Conservation (phyloP, 1,284 basidiomycete genomes). For the Schizophyllum commune region DNA sequence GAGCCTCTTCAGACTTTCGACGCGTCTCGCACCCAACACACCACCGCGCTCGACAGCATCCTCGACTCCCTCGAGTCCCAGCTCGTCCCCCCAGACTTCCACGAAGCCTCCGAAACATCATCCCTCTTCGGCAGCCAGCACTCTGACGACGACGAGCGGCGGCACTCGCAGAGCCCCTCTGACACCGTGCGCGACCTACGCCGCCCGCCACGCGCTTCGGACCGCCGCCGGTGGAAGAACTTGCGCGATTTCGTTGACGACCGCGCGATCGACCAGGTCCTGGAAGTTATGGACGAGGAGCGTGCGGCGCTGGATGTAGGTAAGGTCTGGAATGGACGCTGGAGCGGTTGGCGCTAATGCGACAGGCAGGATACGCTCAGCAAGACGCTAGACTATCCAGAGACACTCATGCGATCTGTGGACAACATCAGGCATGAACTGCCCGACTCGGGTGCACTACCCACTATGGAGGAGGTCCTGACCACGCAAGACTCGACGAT, state of each 20-base stretch:
- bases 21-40: slow-evolving; percentile 43
- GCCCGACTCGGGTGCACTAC: slow-evolving; percentile 30
- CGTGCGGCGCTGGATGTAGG: slow-evolving; percentile 58
- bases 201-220: slow-evolving; percentile 21
- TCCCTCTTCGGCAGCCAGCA: slow-evolving; percentile 71
- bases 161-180: slow-evolving; percentile 31
- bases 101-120: slow-evolving; percentile 55
- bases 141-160: slow-evolving; percentile 38
- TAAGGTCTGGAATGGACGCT: slow-evolving; percentile 6
- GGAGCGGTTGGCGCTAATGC: not conserved
- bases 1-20: slow-evolving; percentile 60
- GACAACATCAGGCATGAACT: slow-evolving; percentile 44
- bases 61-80: slow-evolving; percentile 65
- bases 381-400: slow-evolving; percentile 58
- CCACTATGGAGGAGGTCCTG: slow-evolving; percentile 42
- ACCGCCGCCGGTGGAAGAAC: slow-evolving; percentile 67
- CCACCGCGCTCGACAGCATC: slow-evolving; percentile 53
- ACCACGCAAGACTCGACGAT: slow-evolving; percentile 48
- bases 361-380: slow-evolving; percentile 45
- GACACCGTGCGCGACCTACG: slow-evolving; percentile 36
- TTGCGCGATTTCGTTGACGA: slow-evolving; percentile 78
- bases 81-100: slow-evolving; percentile 67
- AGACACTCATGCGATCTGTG: slow-evolving; percentile 49
- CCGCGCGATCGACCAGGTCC: slow-evolving; percentile 62
- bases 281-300: slow-evolving; percentile 66